phyloP scores from a whole-genome alignment of 257 asterid genomes.

The Agastache rugosa region DNA sequence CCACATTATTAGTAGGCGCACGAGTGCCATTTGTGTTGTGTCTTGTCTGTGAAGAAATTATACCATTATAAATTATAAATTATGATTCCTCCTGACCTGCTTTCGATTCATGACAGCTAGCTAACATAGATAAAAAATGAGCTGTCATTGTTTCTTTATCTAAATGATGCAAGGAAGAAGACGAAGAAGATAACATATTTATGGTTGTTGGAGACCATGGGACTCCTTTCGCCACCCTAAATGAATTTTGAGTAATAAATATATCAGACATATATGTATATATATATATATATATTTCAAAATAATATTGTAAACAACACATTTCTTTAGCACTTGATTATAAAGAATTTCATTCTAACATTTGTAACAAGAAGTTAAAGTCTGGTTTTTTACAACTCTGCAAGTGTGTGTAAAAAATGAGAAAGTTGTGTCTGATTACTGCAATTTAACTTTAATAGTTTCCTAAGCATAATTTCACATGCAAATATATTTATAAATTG shows the following conservation, averaged over 20 bases:
- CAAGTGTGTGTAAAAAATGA: not conserved
- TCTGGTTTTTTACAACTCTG: not conserved
- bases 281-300: not conserved
- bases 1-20: conserved; percentile 32
- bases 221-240: not conserved
- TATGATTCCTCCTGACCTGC: conserved; percentile 3
- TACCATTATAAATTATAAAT: not conserved
- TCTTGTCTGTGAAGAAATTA: conserved; percentile 20
- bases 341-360: not conserved
- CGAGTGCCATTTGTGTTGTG: conserved; percentile 30
- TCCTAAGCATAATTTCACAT: conserved; percentile 20
- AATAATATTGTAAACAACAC: not conserved
- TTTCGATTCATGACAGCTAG: conserved; percentile 10
- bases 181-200: not conserved
- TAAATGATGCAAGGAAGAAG: not conserved
- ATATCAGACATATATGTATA: not conserved
- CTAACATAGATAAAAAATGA: not conserved
- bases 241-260: not conserved
- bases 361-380: not conserved
- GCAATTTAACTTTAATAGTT: not conserved
- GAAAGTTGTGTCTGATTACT: not conserved
- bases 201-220: no score
- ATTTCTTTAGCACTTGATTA: not conserved
- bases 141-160: conserved; percentile 28
- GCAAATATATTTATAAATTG: not conserved